Evolutionary conservation across 805 yeast species (phyloP).

Genomic region (Yamadazyma olivae): DNA sequence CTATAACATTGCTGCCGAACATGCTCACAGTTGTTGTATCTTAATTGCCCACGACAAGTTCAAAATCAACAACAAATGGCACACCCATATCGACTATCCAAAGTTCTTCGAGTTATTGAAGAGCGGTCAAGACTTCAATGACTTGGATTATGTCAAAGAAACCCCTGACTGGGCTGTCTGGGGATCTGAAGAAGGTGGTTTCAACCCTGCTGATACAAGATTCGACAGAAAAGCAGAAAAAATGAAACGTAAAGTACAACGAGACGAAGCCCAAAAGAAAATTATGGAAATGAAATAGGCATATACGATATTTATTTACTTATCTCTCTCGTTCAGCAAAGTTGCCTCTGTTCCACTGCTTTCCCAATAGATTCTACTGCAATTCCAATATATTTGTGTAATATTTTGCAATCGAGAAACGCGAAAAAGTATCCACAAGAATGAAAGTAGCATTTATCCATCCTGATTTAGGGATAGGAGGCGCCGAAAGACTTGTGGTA

Average conservation of each 20-base stretch:
- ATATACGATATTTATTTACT: neutral
- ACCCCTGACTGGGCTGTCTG: slow-evolving; percentile 92
- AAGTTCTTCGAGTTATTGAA: slow-evolving; percentile 69
- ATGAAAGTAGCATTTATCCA: slow-evolving; percentile 79
- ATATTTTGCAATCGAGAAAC: too few species aligned
- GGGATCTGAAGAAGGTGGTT: slow-evolving; percentile 84
- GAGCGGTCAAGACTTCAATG: slow-evolving; percentile 64
- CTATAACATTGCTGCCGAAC: slow-evolving; percentile 90
- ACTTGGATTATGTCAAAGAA: slow-evolving; percentile 73
- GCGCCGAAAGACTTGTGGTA: slow-evolving; percentile 96
- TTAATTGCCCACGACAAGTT: slow-evolving; percentile 75
- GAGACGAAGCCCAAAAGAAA: slow-evolving; percentile 21
- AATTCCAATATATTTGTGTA: too few species aligned
- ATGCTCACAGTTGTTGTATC: slow-evolving; percentile 92
- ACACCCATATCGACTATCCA: slow-evolving; percentile 83
- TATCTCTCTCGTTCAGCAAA: too few species aligned
- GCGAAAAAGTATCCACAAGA: neutral
- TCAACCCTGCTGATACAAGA: slow-evolving; percentile 80
- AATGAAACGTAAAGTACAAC: slow-evolving; percentile 42
- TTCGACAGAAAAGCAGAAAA: slow-evolving; percentile 63
- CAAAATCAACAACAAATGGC: slow-evolving; percentile 71
- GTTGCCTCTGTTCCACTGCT: too few species aligned
- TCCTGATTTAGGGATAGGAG: slow-evolving; percentile 96
- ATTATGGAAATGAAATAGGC: neutral
- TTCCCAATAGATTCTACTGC: too few species aligned